These are phyloP conservation scores for Uronychia binucleata DNA, from an alignment of 73 alveolate genomes.

Conservation along the genomic window DNA sequence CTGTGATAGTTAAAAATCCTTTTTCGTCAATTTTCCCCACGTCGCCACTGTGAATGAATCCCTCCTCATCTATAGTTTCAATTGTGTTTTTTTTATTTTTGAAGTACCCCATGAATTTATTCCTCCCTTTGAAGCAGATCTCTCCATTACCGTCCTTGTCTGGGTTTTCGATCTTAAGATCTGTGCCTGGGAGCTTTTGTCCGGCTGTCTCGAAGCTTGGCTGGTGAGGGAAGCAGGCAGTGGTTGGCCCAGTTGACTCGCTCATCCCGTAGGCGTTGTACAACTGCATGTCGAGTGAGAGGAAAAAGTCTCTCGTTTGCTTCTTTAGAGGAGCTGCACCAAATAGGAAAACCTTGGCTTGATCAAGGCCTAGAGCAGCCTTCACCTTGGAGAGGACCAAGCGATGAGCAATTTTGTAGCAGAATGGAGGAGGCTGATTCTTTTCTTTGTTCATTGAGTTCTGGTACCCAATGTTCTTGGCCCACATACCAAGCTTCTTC, in stretches of 20 bases:
- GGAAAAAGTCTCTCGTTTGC: conserved; percentile 57
- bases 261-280: conserved; percentile 53
- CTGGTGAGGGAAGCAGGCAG: conserved; percentile 31
- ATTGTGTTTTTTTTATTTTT: conserved; percentile 70
- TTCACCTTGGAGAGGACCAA: conserved; percentile 39
- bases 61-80: conserved; percentile 66
- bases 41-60: conserved; percentile 86
- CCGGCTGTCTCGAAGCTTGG: conserved; percentile 55
- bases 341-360: conserved; percentile 45
- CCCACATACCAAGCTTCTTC: conserved; percentile 47
- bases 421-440: conserved; percentile 36
- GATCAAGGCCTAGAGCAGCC: conserved; percentile 68
- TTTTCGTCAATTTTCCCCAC: conserved; percentile 59
- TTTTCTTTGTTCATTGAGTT: conserved; percentile 28
- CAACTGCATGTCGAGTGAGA: conserved; percentile 55
- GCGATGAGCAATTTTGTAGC: conserved; percentile 51
- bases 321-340: conserved; percentile 78
- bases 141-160: conserved; percentile 81
- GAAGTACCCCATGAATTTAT: conserved; percentile 80
- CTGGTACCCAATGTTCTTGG: conserved; percentile 39
- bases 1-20: conserved; percentile 58
- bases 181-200: conserved; percentile 45
- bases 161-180: conserved; percentile 32
- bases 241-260: conserved; percentile 67
- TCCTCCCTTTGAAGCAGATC: conserved; percentile 79